These are phyloP conservation scores for Suillus lakei DNA, from an alignment of 768 basidiomycete genomes.

Conservation along the genomic window DNA sequence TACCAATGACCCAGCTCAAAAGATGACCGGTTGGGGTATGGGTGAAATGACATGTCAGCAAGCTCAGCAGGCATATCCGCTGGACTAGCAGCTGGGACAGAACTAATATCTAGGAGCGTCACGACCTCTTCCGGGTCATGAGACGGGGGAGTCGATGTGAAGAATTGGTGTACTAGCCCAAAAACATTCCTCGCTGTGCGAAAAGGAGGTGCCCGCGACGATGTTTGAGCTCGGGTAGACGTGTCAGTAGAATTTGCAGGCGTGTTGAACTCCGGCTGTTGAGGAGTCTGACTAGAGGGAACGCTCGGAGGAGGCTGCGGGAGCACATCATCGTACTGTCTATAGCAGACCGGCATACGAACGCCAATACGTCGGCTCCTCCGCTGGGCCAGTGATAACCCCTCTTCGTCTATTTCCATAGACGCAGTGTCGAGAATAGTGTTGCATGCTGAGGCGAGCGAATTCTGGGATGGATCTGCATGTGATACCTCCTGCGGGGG, in stretches of 20 bases:
- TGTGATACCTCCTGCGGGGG: too few species aligned
- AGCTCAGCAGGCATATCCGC: neutral
- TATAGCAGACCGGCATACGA: slow-evolving; percentile 2
- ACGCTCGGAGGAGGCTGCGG: too few species aligned
- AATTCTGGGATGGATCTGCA: too few species aligned
- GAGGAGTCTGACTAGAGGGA: neutral
- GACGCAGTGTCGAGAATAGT: neutral
- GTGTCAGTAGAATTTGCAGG: neutral
- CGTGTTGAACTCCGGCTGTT: neutral
- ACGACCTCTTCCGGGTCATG: slow-evolving; percentile 7
- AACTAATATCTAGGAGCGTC: slow-evolving; percentile 5
- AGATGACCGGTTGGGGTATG: neutral
- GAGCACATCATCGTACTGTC: slow-evolving; percentile 4
- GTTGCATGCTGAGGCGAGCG: too few species aligned
- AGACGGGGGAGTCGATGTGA: neutral
- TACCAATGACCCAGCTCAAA: neutral
- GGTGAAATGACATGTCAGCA: neutral
- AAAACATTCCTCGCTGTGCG: slow-evolving; percentile 2
- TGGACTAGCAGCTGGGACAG: slow-evolving; percentile 1
- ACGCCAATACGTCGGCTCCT: neutral
- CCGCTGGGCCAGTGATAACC: slow-evolving; percentile 5
- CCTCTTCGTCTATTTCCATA: neutral
- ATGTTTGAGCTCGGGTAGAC: neutral
- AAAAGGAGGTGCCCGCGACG: neutral
- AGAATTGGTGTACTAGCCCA: slow-evolving; percentile 5